Conservation (phyloP, 331 rosid species). For the Ulmus americana region DNA sequence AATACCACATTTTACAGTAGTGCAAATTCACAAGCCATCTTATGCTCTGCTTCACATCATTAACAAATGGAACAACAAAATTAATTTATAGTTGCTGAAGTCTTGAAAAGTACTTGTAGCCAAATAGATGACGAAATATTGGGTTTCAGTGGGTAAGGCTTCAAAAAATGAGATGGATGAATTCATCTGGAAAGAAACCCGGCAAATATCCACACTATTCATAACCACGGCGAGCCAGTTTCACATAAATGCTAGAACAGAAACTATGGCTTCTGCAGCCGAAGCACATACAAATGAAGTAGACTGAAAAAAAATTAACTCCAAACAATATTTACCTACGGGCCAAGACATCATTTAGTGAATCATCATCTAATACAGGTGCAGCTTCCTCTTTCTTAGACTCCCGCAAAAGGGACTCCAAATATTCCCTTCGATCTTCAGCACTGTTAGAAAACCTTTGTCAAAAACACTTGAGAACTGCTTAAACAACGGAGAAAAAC, state of each 20-base stretch:
- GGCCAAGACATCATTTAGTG: conserved; percentile 84
- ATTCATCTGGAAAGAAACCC: too few species aligned
- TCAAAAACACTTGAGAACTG: conserved; percentile 23
- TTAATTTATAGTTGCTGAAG: conserved; percentile 1
- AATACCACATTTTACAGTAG: conserved; percentile 5
- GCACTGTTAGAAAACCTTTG: conserved; percentile 56
- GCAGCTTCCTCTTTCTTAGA: conserved; percentile 97
- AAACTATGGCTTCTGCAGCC: conserved; percentile 13
- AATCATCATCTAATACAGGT: conserved; percentile 93
- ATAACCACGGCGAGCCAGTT: neutral
- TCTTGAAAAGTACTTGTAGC: neutral
- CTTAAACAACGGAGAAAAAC: conserved; percentile 7
- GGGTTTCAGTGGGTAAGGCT: neutral
- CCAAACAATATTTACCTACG: conserved; percentile 58
- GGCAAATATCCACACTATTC: neutral
- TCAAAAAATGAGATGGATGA: neutral
- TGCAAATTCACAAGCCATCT: neutral
- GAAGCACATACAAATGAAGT: neutral
- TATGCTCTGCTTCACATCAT: conserved; percentile 1
- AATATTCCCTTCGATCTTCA: conserved; percentile 95
- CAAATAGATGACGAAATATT: too few species aligned
- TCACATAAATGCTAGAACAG: conserved; percentile 9
- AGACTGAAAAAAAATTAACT: conserved; percentile 17
- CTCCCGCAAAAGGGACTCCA: conserved; percentile 94
- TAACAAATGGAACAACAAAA: neutral